phyloP scores from a whole-genome alignment of 257 asterid genomes.

The Plantago elongata region DNA sequence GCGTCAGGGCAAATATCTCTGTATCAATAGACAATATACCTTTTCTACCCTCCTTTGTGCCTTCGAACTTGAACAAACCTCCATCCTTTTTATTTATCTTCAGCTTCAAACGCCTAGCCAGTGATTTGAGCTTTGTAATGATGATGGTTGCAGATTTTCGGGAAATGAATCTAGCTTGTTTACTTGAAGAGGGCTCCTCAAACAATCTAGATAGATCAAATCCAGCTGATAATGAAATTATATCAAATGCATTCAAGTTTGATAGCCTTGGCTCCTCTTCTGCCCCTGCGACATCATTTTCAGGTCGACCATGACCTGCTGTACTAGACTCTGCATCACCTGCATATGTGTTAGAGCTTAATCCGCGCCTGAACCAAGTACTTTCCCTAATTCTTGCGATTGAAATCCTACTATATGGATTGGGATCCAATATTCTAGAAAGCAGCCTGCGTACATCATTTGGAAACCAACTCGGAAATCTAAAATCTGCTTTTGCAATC shows the following conservation, averaged over 20 bases:
- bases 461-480: slow-evolving; percentile 63
- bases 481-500: slow-evolving; percentile 58
- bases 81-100: slow-evolving; percentile 59
- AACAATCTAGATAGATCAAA: slow-evolving; percentile 68
- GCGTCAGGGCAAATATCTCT: slow-evolving; percentile 71
- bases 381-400: slow-evolving; percentile 46
- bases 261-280: slow-evolving; percentile 31
- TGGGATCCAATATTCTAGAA: slow-evolving; percentile 57
- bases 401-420: slow-evolving; percentile 55
- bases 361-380: slow-evolving; percentile 56
- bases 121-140: slow-evolving; percentile 65
- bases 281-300: slow-evolving; percentile 7
- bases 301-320: slow-evolving; percentile 10
- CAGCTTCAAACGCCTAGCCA: slow-evolving; percentile 56
- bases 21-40: slow-evolving; percentile 63
- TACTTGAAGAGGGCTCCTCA: slow-evolving; percentile 51
- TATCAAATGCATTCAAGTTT: slow-evolving; percentile 69
- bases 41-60: slow-evolving; percentile 62
- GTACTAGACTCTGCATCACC: slow-evolving; percentile 32
- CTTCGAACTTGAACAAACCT: slow-evolving; percentile 68
- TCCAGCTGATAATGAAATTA: slow-evolving; percentile 68
- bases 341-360: slow-evolving; percentile 23
- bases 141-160: slow-evolving; percentile 57
- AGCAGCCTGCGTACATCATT: slow-evolving; percentile 50
- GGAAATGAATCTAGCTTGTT: slow-evolving; percentile 68